A percentile compares a stretch with the other conserved stretches of the same genome.
These are phyloP conservation scores for Plicaturopsis crispa DNA, from an alignment of 768 basidiomycete genomes.

Conservation along the genomic window DNA sequence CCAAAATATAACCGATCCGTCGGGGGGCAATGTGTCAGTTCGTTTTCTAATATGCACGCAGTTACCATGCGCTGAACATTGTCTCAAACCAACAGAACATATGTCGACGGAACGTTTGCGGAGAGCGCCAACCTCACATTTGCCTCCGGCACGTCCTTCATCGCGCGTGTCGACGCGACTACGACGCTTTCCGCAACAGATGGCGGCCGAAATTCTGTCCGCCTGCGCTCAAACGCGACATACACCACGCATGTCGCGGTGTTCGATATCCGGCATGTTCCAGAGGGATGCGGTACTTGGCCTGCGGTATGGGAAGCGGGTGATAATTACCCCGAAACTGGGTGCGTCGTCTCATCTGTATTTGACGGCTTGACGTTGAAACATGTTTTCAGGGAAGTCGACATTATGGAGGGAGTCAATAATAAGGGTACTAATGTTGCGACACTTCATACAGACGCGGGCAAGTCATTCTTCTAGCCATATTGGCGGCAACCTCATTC, in stretches of 20 bases:
- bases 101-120: slow-evolving; percentile 18
- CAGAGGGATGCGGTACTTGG: slow-evolving; percentile 33
- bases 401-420: slow-evolving; percentile 21
- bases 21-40: too few species aligned
- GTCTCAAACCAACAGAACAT: slow-evolving; percentile 15
- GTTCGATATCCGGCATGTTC: slow-evolving; percentile 24
- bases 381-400: too few species aligned
- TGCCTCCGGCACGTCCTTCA: slow-evolving; percentile 17
- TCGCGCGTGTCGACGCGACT: slow-evolving; percentile 22
- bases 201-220: slow-evolving; percentile 21
- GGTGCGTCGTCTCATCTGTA: too few species aligned
- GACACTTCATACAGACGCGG: slow-evolving; percentile 17
- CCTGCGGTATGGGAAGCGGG: slow-evolving; percentile 53
- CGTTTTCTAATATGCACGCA: too few species aligned
- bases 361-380: too few species aligned
- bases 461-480: too few species aligned
- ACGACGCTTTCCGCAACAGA: slow-evolving; percentile 13
- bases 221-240: slow-evolving; percentile 16
- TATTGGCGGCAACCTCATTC: too few species aligned
- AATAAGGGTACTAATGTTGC: slow-evolving; percentile 11
- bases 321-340: slow-evolving; percentile 40
- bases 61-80: too few species aligned
- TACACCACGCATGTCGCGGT: slow-evolving; percentile 13
- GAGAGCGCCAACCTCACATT: slow-evolving; percentile 63
- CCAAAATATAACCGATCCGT: too few species aligned